Evolutionary conservation across 495 filamentous ascomycete species (phyloP).

Genomic region (Aspergillus mulundensis): DNA sequence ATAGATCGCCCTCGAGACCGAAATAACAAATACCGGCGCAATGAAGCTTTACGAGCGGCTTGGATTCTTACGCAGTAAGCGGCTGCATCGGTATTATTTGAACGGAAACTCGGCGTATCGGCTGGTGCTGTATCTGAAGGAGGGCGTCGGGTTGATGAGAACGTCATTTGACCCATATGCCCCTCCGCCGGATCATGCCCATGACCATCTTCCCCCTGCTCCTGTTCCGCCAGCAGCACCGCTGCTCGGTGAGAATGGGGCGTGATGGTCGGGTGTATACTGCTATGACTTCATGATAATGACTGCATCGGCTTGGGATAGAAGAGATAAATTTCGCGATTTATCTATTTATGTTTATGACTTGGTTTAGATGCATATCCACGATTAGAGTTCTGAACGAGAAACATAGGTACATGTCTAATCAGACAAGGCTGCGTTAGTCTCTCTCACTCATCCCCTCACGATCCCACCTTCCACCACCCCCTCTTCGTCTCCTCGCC

Average conservation of each 20-base stretch:
- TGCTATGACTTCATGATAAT: constrained; percentile 6
- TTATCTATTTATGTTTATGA: not conserved
- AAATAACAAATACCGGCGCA: constrained; percentile 87
- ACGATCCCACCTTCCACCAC: too few species aligned
- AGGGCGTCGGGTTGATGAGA: constrained; percentile 43
- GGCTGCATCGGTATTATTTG: constrained; percentile 91
- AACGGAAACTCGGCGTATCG: constrained; percentile 95
- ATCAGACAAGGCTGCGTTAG: not conserved
- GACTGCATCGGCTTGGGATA: constrained; percentile 1
- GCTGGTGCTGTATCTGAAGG: constrained; percentile 77
- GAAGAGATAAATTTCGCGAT: not conserved
- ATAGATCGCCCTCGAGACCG: constrained; percentile 89
- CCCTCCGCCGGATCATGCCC: constrained; percentile 12
- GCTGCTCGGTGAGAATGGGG: constrained; percentile 27
- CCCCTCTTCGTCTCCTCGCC: too few species aligned
- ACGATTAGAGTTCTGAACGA: not conserved
- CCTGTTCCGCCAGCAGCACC: constrained; percentile 13
- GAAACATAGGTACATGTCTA: not conserved
- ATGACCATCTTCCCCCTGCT: not conserved
- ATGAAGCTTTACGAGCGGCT: constrained; percentile 92
- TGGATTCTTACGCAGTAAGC: constrained; percentile 90
- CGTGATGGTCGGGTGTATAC: not conserved
- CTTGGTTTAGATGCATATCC: not conserved
- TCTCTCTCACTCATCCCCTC: too few species aligned
- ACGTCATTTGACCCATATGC: constrained; percentile 38